phyloP scores from a whole-genome alignment of 108 stramenopile species.

The Heterococcus sp. region DNA sequence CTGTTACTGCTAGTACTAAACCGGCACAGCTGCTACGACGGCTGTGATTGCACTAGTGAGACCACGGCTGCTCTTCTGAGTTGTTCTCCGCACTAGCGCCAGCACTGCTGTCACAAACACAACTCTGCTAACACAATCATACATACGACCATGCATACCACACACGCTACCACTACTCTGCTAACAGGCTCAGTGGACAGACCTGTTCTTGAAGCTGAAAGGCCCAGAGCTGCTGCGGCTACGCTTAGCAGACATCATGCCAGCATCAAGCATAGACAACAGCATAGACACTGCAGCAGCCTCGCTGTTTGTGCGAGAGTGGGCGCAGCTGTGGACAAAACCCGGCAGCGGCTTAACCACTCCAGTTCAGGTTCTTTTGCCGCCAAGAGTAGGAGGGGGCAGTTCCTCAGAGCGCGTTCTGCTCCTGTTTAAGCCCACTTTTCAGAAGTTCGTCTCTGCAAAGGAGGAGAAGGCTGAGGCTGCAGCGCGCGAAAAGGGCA shows the following conservation, averaged over 20 bases:
- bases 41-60: too few species aligned
- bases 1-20: too few species aligned
- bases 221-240: slow-evolving; percentile 20
- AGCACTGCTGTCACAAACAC: too few species aligned
- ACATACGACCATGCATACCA: too few species aligned
- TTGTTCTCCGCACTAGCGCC: too few species aligned
- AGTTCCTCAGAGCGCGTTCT: neutral
- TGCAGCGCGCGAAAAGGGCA: neutral
- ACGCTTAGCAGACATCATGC: slow-evolving; percentile 10
- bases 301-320: slow-evolving; percentile 20
- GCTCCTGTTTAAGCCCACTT: slow-evolving; percentile 23
- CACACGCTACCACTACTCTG: too few species aligned
- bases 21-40: too few species aligned
- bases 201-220: neutral
- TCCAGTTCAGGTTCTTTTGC: neutral
- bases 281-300: slow-evolving; percentile 5
- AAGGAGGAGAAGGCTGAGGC: slow-evolving; percentile 46
- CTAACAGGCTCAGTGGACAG: neutral
- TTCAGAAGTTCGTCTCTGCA: slow-evolving; percentile 37
- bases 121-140: too few species aligned
- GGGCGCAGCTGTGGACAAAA: slow-evolving; percentile 31
- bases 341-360: slow-evolving; percentile 37
- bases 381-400: neutral
- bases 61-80: too few species aligned
- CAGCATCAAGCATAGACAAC: neutral